A percentile compares a stretch with the other conserved stretches of the same genome.
Conservation (phyloP, 257 asterid species). For the Capsicum chinense region DNA sequence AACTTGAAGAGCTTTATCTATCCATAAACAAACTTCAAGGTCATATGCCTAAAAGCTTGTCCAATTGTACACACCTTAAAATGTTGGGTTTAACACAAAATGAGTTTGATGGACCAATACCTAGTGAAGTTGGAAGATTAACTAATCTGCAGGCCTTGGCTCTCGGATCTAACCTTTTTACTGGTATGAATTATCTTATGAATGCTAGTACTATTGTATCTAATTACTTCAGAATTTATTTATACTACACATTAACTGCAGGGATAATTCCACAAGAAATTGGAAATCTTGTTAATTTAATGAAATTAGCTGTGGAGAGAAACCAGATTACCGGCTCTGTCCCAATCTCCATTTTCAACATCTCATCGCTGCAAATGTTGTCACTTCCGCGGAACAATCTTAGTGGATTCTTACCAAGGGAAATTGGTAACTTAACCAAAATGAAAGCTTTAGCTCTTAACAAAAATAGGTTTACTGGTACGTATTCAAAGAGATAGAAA, state of each 20-base stretch:
- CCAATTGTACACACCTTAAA: not conserved
- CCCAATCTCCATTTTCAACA: too few species aligned
- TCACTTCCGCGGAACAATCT: too few species aligned
- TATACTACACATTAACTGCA: not conserved
- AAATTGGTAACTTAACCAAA: too few species aligned
- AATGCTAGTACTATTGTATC: not conserved
- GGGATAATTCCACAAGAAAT: slow-evolving; percentile 23
- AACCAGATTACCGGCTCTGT: too few species aligned
- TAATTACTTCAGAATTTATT: not conserved
- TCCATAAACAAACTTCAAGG: not conserved
- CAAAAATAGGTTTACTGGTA: too few species aligned
- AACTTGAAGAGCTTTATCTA: not conserved
- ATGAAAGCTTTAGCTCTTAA: too few species aligned
- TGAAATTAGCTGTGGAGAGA: too few species aligned
- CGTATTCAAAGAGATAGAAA: too few species aligned
- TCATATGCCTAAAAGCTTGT: not conserved
- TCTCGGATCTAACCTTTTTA: not conserved
- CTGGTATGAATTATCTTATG: not conserved
- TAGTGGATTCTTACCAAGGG: too few species aligned
- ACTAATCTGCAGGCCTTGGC: not conserved
- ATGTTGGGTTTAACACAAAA: not conserved
- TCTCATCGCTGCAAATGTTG: too few species aligned
- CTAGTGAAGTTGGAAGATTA: not conserved
- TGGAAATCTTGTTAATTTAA: too few species aligned
- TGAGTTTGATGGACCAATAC: not conserved